These are phyloP conservation scores for Prunus mira DNA, from an alignment of 306 rosid genomes.

Conservation along the genomic window DNA sequence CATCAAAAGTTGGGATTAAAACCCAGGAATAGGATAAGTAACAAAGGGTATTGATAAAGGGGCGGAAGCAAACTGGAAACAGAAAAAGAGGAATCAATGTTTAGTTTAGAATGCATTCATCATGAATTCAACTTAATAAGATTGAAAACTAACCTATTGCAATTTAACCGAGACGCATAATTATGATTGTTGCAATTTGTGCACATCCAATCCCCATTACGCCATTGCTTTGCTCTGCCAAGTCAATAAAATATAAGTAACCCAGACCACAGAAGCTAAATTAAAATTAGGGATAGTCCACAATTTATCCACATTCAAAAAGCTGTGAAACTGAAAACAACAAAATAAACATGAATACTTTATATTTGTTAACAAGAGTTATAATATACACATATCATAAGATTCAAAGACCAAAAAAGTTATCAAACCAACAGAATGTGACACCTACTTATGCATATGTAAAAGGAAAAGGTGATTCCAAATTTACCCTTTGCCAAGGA, in stretches of 20 bases:
- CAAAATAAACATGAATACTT: not conserved
- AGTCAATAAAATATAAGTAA: slow-evolving; percentile 19
- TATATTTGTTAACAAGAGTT: too few species aligned
- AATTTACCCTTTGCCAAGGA: slow-evolving; percentile 87
- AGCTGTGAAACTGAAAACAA: not conserved
- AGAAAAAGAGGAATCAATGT: not conserved
- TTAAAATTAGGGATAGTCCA: not conserved
- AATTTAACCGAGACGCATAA: slow-evolving; percentile 85
- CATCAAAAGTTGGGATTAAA: not conserved
- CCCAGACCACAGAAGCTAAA: not conserved
- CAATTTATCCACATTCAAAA: not conserved
- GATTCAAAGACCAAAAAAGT: not conserved
- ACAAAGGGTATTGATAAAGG: not conserved
- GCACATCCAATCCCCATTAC: slow-evolving; percentile 98
- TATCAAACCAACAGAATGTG: not conserved
- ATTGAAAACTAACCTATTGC: slow-evolving; percentile 67
- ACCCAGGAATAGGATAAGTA: not conserved
- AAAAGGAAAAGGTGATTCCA: slow-evolving; percentile 17
- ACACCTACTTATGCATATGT: not conserved
- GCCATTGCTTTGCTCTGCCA: slow-evolving; percentile 95
- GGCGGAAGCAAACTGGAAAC: too few species aligned
- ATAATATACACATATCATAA: not conserved
- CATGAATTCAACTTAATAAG: not conserved
- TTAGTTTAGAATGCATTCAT: not conserved
- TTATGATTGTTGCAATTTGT: slow-evolving; percentile 90